Evolutionary conservation across 75 land plant species (phyloP).

Genomic region (Chamaecyparis obtusa): DNA sequence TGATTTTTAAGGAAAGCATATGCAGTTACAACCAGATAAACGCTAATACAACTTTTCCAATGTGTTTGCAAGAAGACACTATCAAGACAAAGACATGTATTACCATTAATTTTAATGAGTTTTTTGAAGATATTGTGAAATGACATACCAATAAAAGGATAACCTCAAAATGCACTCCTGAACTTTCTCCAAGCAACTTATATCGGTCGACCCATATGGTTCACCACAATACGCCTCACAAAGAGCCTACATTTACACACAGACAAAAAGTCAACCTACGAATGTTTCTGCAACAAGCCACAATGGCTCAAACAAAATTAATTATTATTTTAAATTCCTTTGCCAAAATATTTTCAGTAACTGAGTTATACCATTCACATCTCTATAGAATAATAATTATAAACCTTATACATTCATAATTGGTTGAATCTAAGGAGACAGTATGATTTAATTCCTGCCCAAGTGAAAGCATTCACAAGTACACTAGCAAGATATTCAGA

Average conservation of each 20-base stretch:
- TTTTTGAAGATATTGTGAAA: neutral
- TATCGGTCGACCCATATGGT: constrained; percentile 63
- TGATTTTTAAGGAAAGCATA: neutral
- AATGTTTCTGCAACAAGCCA: neutral
- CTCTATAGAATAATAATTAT: neutral
- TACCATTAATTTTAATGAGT: neutral
- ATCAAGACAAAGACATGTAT: neutral
- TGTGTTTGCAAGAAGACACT: neutral
- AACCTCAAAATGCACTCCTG: constrained; percentile 76
- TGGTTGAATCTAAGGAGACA: neutral
- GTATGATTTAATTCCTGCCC: neutral
- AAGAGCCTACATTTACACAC: constrained; percentile 49
- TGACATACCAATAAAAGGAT: constrained; percentile 84
- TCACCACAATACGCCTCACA: constrained; percentile 82
- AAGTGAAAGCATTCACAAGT: neutral
- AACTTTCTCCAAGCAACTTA: constrained; percentile 55
- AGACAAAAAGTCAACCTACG: neutral
- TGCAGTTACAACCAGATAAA: neutral
- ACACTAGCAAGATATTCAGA: neutral
- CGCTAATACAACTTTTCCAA: neutral
- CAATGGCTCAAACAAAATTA: neutral
- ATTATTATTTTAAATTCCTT: neutral
- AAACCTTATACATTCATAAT: neutral
- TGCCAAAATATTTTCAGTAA: neutral
- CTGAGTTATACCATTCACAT: neutral